Conservation (phyloP, 2,329 filamentous ascomycete genomes). For the Penicillium expansum region DNA sequence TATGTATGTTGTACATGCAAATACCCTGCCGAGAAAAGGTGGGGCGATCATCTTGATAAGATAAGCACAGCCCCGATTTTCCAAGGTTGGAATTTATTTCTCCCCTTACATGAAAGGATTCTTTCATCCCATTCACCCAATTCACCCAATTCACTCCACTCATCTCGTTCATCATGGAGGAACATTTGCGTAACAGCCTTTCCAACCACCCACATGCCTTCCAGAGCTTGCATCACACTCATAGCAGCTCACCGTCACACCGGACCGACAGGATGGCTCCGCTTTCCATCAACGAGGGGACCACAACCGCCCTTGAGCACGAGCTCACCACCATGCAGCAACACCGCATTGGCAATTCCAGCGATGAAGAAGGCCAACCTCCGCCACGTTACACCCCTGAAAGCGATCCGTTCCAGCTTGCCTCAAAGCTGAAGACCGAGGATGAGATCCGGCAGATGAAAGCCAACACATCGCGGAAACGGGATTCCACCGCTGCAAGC, state of each 20-base stretch:
- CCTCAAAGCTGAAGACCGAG: constrained; percentile 71
- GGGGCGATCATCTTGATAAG: background rate
- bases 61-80: constrained; percentile 1
- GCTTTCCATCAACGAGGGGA: constrained; percentile 31
- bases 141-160: background rate
- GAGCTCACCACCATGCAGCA: constrained; percentile 20
- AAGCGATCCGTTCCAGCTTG: constrained; percentile 79
- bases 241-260: constrained; percentile 22
- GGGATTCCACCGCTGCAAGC: constrained; percentile 33
- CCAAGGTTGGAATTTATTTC: background rate
- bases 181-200: constrained; percentile 30
- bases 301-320: constrained; percentile 45
- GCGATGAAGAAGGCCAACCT: constrained; percentile 47
- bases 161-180: constrained; percentile 23
- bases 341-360: constrained; percentile 22
- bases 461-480: constrained; percentile 77
- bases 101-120: constrained; percentile 1
- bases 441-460: constrained; percentile 74
- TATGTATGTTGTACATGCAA: background rate
- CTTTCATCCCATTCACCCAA: background rate
- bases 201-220: constrained; percentile 30
- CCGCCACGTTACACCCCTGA: constrained; percentile 59
- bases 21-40: background rate
- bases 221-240: constrained; percentile 20
- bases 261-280: constrained; percentile 23